Conservation (phyloP, 2,329 filamentous ascomycete genomes). For the Monascus ruber region DNA sequence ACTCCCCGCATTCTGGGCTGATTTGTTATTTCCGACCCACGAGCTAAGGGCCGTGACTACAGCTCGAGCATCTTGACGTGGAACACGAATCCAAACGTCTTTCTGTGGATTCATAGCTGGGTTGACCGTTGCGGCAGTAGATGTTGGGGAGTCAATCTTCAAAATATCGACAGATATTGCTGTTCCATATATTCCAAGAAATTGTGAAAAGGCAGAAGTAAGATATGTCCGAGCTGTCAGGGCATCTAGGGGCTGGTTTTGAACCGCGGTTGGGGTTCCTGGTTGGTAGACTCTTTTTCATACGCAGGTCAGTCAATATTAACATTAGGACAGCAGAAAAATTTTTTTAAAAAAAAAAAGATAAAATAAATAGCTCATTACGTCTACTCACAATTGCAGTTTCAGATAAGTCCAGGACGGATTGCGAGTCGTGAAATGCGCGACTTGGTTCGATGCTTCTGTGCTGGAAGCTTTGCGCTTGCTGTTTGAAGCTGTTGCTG, state of each 20-base stretch:
- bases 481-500: not conserved
- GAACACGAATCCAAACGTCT: conserved; percentile 33
- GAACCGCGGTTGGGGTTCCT: conserved; percentile 6
- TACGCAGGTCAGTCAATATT: not conserved
- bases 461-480: conserved; percentile 17
- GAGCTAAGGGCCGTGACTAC: conserved; percentile 35
- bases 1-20: not conserved
- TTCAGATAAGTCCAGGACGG: conserved; percentile 35
- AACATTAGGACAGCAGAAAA: not conserved
- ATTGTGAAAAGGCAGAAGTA: conserved; percentile 35
- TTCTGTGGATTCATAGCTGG: conserved; percentile 7
- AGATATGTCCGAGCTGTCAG: conserved; percentile 37
- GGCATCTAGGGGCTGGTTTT: conserved; percentile 25
- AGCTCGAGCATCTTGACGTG: conserved; percentile 32
- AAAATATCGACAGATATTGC: conserved; percentile 38
- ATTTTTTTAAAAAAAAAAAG: too few species aligned
- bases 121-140: not conserved
- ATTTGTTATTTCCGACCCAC: conserved; percentile 28
- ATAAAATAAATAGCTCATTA: not conserved
- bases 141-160: conserved; percentile 18
- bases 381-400: conserved; percentile 26
- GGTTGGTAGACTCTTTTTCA: conserved; percentile 17
- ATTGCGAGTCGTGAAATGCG: conserved; percentile 29
- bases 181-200: conserved; percentile 36
- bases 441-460: conserved; percentile 5